phyloP scores from a whole-genome alignment of 805 yeast genomes.

The Yamadazyma insecticola region DNA sequence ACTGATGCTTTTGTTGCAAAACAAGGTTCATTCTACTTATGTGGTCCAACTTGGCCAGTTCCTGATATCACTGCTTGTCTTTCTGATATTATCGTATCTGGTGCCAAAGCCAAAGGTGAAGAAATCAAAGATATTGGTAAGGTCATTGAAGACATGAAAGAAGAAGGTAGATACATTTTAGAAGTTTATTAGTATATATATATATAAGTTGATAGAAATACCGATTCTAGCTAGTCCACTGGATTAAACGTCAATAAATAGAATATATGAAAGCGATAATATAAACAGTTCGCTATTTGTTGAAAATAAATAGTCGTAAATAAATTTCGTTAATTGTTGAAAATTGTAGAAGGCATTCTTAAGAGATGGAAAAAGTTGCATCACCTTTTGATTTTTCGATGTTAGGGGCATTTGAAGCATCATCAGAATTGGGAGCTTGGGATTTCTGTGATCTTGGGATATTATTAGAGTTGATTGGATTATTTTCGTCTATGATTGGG shows the following conservation, averaged over 20 bases:
- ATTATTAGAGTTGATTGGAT: too few relatives aligned
- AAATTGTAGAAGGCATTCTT: too few relatives aligned
- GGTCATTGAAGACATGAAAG: constrained; percentile 91
- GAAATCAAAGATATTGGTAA: constrained; percentile 65
- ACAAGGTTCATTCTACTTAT: constrained; percentile 87
- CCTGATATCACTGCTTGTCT: constrained; percentile 92
- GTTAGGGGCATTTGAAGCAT: too few relatives aligned
- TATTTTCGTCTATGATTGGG: constrained; percentile 1
- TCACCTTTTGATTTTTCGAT: too few relatives aligned
- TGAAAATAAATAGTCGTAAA: too few relatives aligned
- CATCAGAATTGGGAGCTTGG: neutral
- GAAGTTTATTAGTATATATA: constrained; percentile 80
- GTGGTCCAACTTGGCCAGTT: constrained; percentile 99
- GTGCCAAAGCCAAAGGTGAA: constrained; percentile 61
- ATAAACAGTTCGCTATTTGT: too few relatives aligned
- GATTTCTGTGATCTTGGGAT: neutral
- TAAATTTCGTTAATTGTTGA: too few relatives aligned
- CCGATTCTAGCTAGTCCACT: too few relatives aligned
- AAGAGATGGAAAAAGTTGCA: too few relatives aligned
- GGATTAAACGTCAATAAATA: too few relatives aligned
- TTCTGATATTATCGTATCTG: constrained; percentile 70
- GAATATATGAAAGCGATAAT: too few relatives aligned
- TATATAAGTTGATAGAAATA: too few relatives aligned
- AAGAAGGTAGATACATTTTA: constrained; percentile 82
- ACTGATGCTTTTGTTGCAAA: constrained; percentile 74